Percentiles rank a stretch among this genome's conserved stretches.
Conservation (phyloP, 768 basidiomycete species). For the Mycena vitilis region DNA sequence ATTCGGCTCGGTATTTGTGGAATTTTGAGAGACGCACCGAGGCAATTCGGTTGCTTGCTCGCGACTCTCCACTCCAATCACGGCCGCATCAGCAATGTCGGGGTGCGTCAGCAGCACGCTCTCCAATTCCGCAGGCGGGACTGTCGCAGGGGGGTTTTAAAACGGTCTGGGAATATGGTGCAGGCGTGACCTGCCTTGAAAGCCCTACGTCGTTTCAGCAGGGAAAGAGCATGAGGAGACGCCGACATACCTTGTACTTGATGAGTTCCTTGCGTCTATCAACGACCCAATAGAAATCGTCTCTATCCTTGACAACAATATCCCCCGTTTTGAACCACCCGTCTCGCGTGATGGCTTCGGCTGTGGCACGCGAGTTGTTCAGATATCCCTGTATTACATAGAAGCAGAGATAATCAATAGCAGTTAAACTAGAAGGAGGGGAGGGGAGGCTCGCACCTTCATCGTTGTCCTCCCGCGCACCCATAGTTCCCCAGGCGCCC, state of each 20-base stretch:
- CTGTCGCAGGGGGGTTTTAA: constrained; percentile 47
- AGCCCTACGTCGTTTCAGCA: no score
- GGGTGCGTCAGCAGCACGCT: constrained; percentile 79
- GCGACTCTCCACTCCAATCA: constrained; percentile 77
- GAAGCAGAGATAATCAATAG: no score
- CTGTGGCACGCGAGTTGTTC: constrained; percentile 77
- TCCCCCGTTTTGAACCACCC: constrained; percentile 94
- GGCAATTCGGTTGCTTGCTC: constrained; percentile 66
- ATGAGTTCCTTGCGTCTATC: constrained; percentile 81
- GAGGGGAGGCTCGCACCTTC: constrained; percentile 59
- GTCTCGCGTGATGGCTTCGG: constrained; percentile 72
- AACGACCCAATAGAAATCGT: constrained; percentile 77
- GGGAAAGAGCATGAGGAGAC: no score
- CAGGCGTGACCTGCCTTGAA: no score
- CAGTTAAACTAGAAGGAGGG: no score
- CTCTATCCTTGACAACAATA: constrained; percentile 70
- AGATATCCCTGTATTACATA: constrained; percentile 68
- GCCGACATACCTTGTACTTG: constrained; percentile 69
- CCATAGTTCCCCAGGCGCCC: constrained; percentile 87
- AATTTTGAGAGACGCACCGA: constrained; percentile 1
- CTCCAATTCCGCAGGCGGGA: constrained; percentile 90
- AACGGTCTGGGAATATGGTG: no score
- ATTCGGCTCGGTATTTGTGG: no score
- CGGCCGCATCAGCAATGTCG: constrained; percentile 81
- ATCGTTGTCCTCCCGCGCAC: constrained; percentile 80